Conservation (phyloP, 768 basidiomycete genomes). For the Dentipellis sp. region DNA sequence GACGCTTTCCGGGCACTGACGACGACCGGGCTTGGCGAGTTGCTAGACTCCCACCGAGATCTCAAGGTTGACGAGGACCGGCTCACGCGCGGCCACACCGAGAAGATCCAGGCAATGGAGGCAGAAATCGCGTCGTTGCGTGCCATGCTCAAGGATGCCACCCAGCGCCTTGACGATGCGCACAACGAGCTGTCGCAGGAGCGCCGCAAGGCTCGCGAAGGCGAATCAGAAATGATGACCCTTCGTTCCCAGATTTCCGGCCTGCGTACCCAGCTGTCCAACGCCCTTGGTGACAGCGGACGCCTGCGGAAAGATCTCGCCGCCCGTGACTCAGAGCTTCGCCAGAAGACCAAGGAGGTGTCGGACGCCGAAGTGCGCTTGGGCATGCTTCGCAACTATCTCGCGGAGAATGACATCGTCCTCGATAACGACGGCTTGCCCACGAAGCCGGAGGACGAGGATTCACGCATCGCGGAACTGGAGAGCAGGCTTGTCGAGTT, state of each 20-base stretch:
- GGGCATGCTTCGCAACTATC: conserved; percentile 73
- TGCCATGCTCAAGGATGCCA: conserved; percentile 70
- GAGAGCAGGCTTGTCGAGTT: conserved; percentile 72
- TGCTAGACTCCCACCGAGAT: conserved; percentile 83
- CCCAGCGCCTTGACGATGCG: conserved; percentile 60
- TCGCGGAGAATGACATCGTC: conserved; percentile 81
- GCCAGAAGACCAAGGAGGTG: conserved; percentile 53
- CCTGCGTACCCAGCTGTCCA: conserved; percentile 65
- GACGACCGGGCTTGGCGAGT: conserved; percentile 75
- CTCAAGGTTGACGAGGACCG: conserved; percentile 80
- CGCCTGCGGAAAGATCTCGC: conserved; percentile 61
- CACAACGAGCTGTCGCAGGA: conserved; percentile 61
- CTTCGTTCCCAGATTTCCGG: conserved; percentile 68
- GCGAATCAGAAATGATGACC: conserved; percentile 52
- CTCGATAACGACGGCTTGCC: conserved; percentile 65
- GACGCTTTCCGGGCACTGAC: conserved; percentile 84
- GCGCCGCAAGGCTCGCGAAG: conserved; percentile 51
- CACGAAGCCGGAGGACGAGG: conserved; percentile 26
- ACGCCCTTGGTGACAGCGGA: conserved; percentile 58
- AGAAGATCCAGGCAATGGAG: conserved; percentile 77
- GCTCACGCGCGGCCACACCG: conserved; percentile 61
- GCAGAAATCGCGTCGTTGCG: conserved; percentile 68
- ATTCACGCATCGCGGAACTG: conserved; percentile 56
- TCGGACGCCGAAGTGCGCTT: conserved; percentile 67
- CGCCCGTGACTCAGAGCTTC: conserved; percentile 55